A percentile compares a stretch with the other conserved stretches of the same genome.
phyloP scores from a whole-genome alignment of 495 filamentous ascomycete species.

The Stereocaulon alpinum region DNA sequence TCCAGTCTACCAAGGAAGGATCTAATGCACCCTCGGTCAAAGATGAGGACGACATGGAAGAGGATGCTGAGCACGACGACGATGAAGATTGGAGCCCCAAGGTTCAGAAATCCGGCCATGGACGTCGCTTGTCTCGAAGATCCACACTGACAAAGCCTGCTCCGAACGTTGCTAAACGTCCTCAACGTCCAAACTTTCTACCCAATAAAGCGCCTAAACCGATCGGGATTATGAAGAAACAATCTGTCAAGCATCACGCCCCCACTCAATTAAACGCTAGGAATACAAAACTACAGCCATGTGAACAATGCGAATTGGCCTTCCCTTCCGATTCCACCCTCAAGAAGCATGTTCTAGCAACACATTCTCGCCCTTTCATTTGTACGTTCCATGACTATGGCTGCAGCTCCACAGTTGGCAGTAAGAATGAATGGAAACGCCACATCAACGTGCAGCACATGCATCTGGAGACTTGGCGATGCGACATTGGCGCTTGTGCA shows the following conservation, averaged over 20 bases:
- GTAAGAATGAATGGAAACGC: conserved; percentile 96
- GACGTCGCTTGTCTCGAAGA: conserved; percentile 3
- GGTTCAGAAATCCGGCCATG: neutral
- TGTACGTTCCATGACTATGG: conserved; percentile 78
- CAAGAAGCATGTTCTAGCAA: conserved; percentile 19
- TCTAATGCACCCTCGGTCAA: conserved; percentile 5
- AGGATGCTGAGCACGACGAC: conserved; percentile 16
- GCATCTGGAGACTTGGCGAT: conserved; percentile 68
- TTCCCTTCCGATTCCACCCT: conserved; percentile 19
- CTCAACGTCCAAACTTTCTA: conserved; percentile 4
- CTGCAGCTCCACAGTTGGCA: conserved; percentile 76
- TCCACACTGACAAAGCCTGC: neutral
- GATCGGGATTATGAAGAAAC: conserved; percentile 5
- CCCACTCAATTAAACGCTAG: neutral
- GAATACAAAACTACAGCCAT: conserved; percentile 7
- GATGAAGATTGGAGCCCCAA: conserved; percentile 15
- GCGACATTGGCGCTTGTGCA: conserved; percentile 55
- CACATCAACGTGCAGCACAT: conserved; percentile 79
- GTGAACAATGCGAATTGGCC: conserved; percentile 13
- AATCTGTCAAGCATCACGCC: neutral
- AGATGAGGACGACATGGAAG: conserved; percentile 17
- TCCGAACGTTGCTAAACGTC: conserved; percentile 1
- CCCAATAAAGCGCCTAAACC: neutral
- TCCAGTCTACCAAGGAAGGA: neutral
- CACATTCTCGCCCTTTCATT: conserved; percentile 54